phyloP scores from a whole-genome alignment of 192 early-diverging fungal species.

The Umbelopsis sp. region DNA sequence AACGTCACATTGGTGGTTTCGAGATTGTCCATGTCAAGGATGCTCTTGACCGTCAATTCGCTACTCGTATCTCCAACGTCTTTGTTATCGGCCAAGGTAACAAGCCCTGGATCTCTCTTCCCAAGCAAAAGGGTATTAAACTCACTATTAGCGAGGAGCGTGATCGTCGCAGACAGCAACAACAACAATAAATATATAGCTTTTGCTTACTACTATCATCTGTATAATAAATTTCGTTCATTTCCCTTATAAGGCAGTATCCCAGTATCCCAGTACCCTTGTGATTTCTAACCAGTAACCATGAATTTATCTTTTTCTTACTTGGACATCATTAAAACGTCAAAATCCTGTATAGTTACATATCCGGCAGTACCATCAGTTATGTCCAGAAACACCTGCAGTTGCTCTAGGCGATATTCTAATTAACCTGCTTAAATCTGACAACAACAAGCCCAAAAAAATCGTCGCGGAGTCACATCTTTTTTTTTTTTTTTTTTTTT shows the following conservation, averaged over 20 bases:
- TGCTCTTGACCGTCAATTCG: constrained; percentile 90
- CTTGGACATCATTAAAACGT: too few relatives aligned
- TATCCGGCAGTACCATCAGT: too few relatives aligned
- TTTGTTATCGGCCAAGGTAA: constrained; percentile 84
- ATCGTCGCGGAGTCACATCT: not conserved
- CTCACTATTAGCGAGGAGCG: constrained; percentile 99
- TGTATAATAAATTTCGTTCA: not conserved
- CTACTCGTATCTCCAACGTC: constrained; percentile 97
- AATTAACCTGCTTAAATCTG: too few relatives aligned
- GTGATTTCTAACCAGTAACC: not conserved
- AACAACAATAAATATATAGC: constrained; percentile 12
- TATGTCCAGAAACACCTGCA: too few relatives aligned
- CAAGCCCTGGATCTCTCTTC: constrained; percentile 95
- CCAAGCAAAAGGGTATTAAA: constrained; percentile 99
- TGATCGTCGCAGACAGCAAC: constrained; percentile 68
- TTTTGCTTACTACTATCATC: not conserved
- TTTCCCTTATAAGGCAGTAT: too few relatives aligned
- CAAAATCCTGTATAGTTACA: too few relatives aligned
- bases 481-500: constrained; percentile 9
- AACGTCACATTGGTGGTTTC: constrained; percentile 96
- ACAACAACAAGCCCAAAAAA: not conserved
- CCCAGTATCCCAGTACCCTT: too few relatives aligned
- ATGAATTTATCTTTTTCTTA: not conserved
- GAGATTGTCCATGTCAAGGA: constrained; percentile 99
- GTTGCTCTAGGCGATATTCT: too few relatives aligned